These are phyloP conservation scores for Ganoderma lucidum DNA, from an alignment of 1,284 basidiomycete genomes.

Conservation along the genomic window DNA sequence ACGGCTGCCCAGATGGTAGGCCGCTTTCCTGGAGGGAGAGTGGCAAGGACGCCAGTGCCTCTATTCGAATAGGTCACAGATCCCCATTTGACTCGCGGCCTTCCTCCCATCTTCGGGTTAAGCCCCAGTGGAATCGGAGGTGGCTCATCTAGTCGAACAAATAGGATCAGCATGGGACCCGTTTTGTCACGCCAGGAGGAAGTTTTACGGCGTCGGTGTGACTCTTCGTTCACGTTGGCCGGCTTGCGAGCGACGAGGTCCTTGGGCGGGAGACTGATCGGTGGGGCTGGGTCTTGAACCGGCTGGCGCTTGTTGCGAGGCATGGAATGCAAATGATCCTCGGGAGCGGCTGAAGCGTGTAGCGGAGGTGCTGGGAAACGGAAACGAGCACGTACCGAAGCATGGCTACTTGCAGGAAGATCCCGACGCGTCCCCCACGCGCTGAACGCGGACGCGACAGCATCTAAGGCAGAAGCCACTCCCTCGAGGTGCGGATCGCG, in stretches of 20 bases:
- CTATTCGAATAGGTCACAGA: background rate
- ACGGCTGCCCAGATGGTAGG: conserved; percentile 6
- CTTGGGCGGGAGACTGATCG: background rate
- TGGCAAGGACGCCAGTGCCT: too few relatives aligned
- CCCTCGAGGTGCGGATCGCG: conserved; percentile 1
- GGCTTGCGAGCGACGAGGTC: background rate
- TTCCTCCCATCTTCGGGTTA: background rate
- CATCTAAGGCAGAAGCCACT: background rate
- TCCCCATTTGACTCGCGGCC: conserved; percentile 3
- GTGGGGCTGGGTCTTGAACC: background rate
- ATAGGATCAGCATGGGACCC: background rate
- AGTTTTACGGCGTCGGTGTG: background rate
- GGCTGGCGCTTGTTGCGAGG: background rate
- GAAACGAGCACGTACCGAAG: background rate
- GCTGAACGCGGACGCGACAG: background rate
- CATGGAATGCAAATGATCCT: background rate
- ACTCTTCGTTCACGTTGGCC: background rate
- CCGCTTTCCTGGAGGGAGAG: conserved; percentile 1
- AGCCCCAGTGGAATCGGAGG: background rate
- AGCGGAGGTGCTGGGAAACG: background rate
- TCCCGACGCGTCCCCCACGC: conserved; percentile 3
- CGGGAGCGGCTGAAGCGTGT: background rate
- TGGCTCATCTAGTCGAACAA: background rate
- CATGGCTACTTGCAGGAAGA: background rate
- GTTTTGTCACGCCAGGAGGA: background rate